These are phyloP conservation scores for Glycyrrhiza uralensis DNA, from an alignment of 306 rosid genomes.

Conservation along the genomic window DNA sequence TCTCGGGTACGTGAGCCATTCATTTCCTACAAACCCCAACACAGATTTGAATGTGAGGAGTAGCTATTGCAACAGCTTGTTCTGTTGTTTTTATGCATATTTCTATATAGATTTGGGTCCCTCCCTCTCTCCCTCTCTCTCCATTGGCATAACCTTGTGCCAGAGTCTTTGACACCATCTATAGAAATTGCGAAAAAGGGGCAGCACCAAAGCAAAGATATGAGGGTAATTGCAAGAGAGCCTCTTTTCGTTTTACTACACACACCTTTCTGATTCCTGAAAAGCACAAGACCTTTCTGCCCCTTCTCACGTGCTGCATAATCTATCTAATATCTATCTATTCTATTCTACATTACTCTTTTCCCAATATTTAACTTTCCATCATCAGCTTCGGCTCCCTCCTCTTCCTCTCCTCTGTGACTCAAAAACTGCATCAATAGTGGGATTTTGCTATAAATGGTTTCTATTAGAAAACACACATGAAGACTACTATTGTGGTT, in stretches of 20 bases:
- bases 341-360: background rate
- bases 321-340: conserved; percentile 11
- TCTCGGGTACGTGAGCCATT: conserved; percentile 59
- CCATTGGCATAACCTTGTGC: conserved; percentile 39
- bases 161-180: conserved; percentile 46
- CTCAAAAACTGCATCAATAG: conserved; percentile 15
- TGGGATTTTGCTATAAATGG: conserved; percentile 39
- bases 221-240: too few relatives aligned
- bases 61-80: conserved; percentile 71
- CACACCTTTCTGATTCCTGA: conserved; percentile 45
- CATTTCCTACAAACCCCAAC: conserved; percentile 57
- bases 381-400: too few relatives aligned
- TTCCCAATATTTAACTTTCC: conserved; percentile 9
- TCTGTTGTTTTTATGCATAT: conserved; percentile 66
- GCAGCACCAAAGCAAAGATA: conserved; percentile 33
- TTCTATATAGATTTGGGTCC: conserved; percentile 86
- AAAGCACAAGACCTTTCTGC: conserved; percentile 52
- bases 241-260: conserved; percentile 34
- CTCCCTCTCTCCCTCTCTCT: conserved; percentile 30
- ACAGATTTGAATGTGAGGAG: conserved; percentile 80
- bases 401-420: background rate
- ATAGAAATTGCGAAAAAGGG: conserved; percentile 40
- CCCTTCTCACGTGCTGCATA: conserved; percentile 61
- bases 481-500: background rate
- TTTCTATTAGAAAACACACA: background rate